Evolutionary conservation across 192 early-diverging fungal genomes (phyloP).

Genomic region (Linnemannia elongata): DNA sequence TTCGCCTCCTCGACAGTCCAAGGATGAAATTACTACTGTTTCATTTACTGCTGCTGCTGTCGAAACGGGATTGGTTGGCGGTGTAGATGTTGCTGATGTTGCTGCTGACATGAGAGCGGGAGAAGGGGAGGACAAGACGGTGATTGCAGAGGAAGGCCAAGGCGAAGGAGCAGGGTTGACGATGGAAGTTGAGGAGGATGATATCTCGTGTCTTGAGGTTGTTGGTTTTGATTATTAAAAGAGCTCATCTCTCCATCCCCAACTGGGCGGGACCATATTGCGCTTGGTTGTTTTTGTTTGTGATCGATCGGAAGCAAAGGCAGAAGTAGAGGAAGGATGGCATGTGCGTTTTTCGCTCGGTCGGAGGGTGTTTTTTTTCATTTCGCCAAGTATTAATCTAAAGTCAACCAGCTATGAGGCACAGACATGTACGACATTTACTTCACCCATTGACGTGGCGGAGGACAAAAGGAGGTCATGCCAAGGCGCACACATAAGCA

Average conservation of each 20-base stretch:
- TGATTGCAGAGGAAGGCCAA: too few relatives aligned
- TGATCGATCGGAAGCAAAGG: background rate
- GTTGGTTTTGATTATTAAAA: slow-evolving; percentile 10
- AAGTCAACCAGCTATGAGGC: background rate
- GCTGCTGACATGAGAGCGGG: background rate
- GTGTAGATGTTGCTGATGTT: background rate
- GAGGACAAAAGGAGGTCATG: background rate
- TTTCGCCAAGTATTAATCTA: background rate
- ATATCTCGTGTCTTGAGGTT: slow-evolving; percentile 35
- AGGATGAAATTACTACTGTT: background rate
- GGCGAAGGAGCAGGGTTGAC: background rate
- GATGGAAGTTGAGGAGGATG: slow-evolving; percentile 20
- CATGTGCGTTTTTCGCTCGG: background rate
- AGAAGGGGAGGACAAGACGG: background rate
- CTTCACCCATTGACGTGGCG: background rate
- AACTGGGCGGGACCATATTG: too few relatives aligned
- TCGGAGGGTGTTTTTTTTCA: background rate
- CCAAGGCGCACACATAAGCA: background rate
- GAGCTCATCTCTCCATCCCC: background rate
- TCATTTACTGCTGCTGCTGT: background rate
- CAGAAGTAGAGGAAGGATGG: background rate
- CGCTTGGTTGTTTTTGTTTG: background rate
- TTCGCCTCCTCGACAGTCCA: background rate
- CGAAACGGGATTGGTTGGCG: background rate
- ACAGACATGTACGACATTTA: background rate